Percentiles rank a stretch among this genome's conserved stretches.
phyloP scores from a whole-genome alignment of 805 yeast species.

The Cyberlindnera saturnus region DNA sequence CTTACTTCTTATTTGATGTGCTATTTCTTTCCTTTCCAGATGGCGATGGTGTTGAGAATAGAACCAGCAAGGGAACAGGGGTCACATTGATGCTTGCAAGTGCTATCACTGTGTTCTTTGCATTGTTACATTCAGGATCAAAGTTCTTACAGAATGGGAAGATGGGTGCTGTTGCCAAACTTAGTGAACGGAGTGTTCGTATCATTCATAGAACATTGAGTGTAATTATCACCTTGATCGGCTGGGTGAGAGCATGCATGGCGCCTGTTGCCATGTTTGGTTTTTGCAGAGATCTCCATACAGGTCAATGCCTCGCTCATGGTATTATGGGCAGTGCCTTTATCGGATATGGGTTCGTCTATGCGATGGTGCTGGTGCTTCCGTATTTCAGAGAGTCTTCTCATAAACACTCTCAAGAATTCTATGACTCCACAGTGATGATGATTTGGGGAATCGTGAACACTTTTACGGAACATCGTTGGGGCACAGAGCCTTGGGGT shows the following conservation, averaged over 20 bases:
- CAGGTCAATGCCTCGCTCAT: conserved; percentile 96
- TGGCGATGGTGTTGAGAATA: conserved; percentile 57
- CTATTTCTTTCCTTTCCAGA: conserved; percentile 58
- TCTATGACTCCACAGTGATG: conserved; percentile 75
- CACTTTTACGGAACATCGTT: conserved; percentile 93
- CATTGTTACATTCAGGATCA: conserved; percentile 50
- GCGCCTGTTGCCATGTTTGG: conserved; percentile 84
- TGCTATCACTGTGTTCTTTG: conserved; percentile 44
- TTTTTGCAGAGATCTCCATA: conserved; percentile 74
- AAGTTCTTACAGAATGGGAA: conserved; percentile 27
- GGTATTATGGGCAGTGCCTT: conserved; percentile 96
- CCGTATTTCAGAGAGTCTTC: conserved; percentile 64
- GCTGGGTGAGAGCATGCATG: conserved; percentile 76
- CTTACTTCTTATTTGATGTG: conserved; percentile 52
- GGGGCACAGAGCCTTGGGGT: conserved; percentile 86
- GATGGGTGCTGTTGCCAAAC: conserved; percentile 27
- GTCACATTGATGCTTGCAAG: conserved; percentile 50
- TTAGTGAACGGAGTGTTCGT: conserved; percentile 32
- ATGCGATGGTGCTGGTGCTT: conserved; percentile 57
- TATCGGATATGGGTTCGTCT: conserved; percentile 68
- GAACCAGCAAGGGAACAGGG: conserved; percentile 62
- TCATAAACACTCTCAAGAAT: conserved; percentile 67
- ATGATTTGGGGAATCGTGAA: conserved; percentile 89
- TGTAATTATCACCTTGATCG: conserved; percentile 42
- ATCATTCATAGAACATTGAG: conserved; percentile 41